These are phyloP conservation scores for Thalassiosira ordinaria DNA, from an alignment of 352 stramenopile species.

Conservation along the genomic window DNA sequence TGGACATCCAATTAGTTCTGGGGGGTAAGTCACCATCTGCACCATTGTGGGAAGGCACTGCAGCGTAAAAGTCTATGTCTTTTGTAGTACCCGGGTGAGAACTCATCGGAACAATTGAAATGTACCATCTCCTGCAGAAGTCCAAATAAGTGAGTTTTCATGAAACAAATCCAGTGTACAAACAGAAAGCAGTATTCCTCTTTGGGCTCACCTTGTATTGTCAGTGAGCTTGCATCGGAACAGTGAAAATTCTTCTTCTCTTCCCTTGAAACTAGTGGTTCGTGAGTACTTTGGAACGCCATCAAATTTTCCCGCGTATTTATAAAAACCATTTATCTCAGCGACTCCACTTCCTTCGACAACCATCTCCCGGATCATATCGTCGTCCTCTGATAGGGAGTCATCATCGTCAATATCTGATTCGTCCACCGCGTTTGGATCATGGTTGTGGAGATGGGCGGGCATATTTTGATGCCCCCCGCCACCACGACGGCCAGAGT, in stretches of 20 bases:
- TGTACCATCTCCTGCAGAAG: slow-evolving; percentile 81
- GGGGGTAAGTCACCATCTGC: slow-evolving; percentile 27
- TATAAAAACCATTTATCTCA: slow-evolving; percentile 82
- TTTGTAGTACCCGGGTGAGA: slow-evolving; percentile 75
- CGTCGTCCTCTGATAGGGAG: slow-evolving; percentile 63
- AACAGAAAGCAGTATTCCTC: neutral
- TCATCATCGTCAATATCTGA: slow-evolving; percentile 74
- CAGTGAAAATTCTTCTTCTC: slow-evolving; percentile 68
- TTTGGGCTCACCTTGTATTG: slow-evolving; percentile 57
- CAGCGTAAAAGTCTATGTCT: slow-evolving; percentile 86
- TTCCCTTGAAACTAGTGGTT: slow-evolving; percentile 50
- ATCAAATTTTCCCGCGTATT: slow-evolving; percentile 62
- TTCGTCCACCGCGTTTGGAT: slow-evolving; percentile 75
- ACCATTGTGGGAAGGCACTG: slow-evolving; percentile 15
- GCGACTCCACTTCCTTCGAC: slow-evolving; percentile 74
- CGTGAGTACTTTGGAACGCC: slow-evolving; percentile 69
- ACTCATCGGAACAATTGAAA: slow-evolving; percentile 81
- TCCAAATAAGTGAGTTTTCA: too few species aligned
- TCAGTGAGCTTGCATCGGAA: slow-evolving; percentile 86
- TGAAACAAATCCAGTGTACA: neutral
- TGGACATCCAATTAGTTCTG: slow-evolving; percentile 36
- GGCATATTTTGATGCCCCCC: slow-evolving; percentile 48
- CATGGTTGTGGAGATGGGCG: slow-evolving; percentile 53
- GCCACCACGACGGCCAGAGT: slow-evolving; percentile 57
- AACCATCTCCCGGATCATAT: slow-evolving; percentile 49